Evolutionary conservation across 2,329 filamentous ascomycete species (phyloP).

Genomic region (Penicillium sclerotiorum): DNA sequence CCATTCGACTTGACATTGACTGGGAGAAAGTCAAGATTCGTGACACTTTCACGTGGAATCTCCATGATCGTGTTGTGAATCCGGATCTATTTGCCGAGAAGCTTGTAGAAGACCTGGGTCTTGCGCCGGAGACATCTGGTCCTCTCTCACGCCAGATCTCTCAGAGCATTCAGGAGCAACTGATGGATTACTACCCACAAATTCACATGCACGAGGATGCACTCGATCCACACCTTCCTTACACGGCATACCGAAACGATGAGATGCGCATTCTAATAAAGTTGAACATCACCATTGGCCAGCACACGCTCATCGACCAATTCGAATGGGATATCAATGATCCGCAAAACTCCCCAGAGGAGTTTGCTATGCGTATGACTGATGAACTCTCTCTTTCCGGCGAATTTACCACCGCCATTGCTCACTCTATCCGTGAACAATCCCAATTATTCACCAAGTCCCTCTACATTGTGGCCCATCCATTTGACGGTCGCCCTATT

Average conservation of each 20-base stretch:
- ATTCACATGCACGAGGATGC: conserved; percentile 87
- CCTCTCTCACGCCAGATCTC: conserved; percentile 65
- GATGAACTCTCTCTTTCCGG: conserved; percentile 87
- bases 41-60: conserved; percentile 98
- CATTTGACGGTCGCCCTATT: conserved; percentile 89
- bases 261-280: conserved; percentile 97
- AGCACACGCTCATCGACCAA: conserved; percentile 90
- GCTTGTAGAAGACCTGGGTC: conserved; percentile 79
- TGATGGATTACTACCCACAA: conserved; percentile 91
- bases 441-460: conserved; percentile 91
- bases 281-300: conserved; percentile 95
- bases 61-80: conserved; percentile 82
- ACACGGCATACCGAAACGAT: conserved; percentile 95
- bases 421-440: conserved; percentile 96
- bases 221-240: conserved; percentile 85
- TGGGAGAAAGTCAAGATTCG: conserved; percentile 93
- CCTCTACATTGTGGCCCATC: conserved; percentile 88
- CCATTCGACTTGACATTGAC: conserved; percentile 88
- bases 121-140: conserved; percentile 68
- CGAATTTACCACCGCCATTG: conserved; percentile 96
- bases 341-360: conserved; percentile 87
- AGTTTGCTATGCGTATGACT: conserved; percentile 88
- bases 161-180: conserved; percentile 79
- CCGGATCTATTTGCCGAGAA: conserved; percentile 84
- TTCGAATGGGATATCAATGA: conserved; percentile 99